Conservation (phyloP, 2,329 filamentous ascomycete species). For the Microdochium paspali region DNA sequence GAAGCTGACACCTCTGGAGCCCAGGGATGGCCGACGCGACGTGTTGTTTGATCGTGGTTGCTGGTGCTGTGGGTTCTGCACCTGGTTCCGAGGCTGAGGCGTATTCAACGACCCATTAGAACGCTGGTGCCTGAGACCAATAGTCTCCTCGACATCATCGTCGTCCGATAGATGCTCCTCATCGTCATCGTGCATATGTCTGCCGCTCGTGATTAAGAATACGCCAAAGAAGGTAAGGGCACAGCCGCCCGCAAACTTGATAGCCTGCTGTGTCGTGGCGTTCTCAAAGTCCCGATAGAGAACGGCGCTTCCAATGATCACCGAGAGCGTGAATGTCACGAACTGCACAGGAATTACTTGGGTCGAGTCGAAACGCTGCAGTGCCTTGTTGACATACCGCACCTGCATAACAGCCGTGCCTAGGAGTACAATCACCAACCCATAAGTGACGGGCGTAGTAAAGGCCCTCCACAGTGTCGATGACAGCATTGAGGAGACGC, state of each 20-base stretch:
- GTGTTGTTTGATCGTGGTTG: conserved; percentile 8
- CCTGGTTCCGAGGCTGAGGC: conserved; percentile 11
- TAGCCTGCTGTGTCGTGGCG: conserved; percentile 60
- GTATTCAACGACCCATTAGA: conserved; percentile 23
- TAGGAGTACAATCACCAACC: conserved; percentile 69
- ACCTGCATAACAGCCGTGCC: conserved; percentile 92
- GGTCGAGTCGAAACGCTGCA: conserved; percentile 93
- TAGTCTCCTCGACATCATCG: conserved; percentile 55
- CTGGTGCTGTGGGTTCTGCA: conserved; percentile 6
- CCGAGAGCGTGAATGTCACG: conserved; percentile 89
- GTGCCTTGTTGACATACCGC: conserved; percentile 79
- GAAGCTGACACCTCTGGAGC: conserved; percentile 34
- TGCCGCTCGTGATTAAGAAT: conserved; percentile 90
- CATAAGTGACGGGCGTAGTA: conserved; percentile 85
- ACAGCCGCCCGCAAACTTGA: conserved; percentile 85
- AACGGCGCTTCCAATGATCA: conserved; percentile 88
- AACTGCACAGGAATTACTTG: conserved; percentile 98
- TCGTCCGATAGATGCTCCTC: conserved; percentile 43
- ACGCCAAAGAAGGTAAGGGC: conserved; percentile 89
- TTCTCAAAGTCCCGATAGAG: conserved; percentile 93
- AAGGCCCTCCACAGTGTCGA: conserved; percentile 84
- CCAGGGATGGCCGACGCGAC: conserved; percentile 38
- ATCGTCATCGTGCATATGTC: conserved; percentile 47
- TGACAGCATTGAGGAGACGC: conserved; percentile 88
- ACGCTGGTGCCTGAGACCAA: conserved; percentile 42